Percentiles rank a stretch among this genome's conserved stretches.
Conservation (phyloP, 345 rosid species). For the Reutealis trisperma region DNA sequence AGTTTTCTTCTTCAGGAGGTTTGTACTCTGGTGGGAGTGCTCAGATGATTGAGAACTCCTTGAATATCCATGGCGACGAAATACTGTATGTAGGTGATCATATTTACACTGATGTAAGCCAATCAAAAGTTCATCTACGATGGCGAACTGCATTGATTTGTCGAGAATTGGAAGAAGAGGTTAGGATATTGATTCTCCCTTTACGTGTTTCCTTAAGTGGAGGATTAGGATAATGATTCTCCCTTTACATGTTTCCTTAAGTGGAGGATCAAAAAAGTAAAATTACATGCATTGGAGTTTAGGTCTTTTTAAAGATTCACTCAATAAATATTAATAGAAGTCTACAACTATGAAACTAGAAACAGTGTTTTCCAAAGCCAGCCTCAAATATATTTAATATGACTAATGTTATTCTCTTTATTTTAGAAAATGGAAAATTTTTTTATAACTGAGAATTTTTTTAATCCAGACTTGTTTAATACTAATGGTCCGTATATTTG, state of each 20-base stretch:
- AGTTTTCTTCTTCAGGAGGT: constrained; percentile 54
- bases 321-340: neutral
- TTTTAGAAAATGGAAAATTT: neutral
- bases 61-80: constrained; percentile 89
- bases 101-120: constrained; percentile 95
- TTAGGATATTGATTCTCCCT: constrained; percentile 24
- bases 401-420: neutral
- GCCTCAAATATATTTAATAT: neutral
- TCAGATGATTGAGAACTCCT: constrained; percentile 89
- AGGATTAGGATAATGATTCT: constrained; percentile 43
- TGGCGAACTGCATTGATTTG: constrained; percentile 96
- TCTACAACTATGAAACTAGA: neutral
- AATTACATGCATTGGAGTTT: neutral
- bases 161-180: constrained; percentile 97
- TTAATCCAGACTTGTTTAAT: neutral
- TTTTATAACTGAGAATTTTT: neutral
- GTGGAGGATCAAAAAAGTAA: neutral
- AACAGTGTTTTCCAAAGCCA: neutral
- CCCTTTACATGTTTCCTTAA: neutral
- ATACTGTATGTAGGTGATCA: constrained; percentile 94
- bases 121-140: constrained; percentile 85
- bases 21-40: constrained; percentile 97
- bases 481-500: constrained; percentile 9
- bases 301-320: neutral
- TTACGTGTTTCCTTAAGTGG: neutral